Evolutionary conservation across 805 yeast species (phyloP).

Genomic region (Candida golubevii): DNA sequence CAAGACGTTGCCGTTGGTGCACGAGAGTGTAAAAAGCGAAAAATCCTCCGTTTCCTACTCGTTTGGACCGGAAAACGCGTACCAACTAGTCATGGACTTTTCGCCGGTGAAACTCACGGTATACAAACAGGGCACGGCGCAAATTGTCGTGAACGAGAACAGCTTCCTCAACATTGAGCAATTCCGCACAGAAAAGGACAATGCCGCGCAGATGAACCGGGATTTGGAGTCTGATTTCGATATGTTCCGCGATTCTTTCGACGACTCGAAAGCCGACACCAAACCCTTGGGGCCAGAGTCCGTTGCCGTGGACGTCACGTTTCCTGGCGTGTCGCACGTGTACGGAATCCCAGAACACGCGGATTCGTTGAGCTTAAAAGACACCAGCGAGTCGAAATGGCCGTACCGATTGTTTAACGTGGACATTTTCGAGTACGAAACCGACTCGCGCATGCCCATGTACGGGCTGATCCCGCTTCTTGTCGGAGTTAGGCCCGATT

Average conservation of each 20-base stretch:
- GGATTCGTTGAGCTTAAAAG: constrained; percentile 67
- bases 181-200: constrained; percentile 43
- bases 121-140: constrained; percentile 39
- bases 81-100: constrained; percentile 40
- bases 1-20: background rate
- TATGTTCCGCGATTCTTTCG: constrained; percentile 67
- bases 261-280: constrained; percentile 60
- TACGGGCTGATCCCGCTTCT: constrained; percentile 92
- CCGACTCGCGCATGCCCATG: constrained; percentile 81
- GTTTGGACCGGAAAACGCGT: constrained; percentile 40
- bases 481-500: constrained; percentile 56
- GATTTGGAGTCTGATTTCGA: constrained; percentile 61
- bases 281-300: constrained; percentile 87
- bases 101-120: constrained; percentile 51
- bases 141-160: constrained; percentile 63
- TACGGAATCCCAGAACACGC: constrained; percentile 99
- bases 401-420: constrained; percentile 91
- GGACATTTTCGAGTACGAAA: constrained; percentile 91
- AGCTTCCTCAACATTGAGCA: constrained; percentile 81
- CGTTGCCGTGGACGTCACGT: constrained; percentile 70
- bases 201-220: constrained; percentile 23
- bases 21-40: constrained; percentile 6
- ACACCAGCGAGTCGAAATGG: constrained; percentile 51
- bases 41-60: constrained; percentile 13
- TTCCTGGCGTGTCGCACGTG: constrained; percentile 56